Evolutionary conservation across 441 rosid genomes (phyloP).

Genomic region (Pelargonium exstipulatum): DNA sequence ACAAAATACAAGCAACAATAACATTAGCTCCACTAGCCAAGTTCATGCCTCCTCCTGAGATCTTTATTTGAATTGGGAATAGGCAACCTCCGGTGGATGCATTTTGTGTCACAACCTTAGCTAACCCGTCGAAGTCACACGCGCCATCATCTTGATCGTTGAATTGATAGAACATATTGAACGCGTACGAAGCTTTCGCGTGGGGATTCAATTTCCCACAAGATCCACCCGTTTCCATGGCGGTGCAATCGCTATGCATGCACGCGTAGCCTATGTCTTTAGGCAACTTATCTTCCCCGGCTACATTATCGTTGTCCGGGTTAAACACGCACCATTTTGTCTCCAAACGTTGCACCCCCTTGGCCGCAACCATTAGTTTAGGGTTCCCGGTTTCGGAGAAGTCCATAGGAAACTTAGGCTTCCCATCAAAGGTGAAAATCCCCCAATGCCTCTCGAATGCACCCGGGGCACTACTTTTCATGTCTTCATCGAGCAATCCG

Average conservation of each 20-base stretch:
- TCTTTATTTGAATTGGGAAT: conserved; percentile 51
- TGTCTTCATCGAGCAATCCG: conserved; percentile 58
- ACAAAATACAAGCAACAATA: conserved; percentile 23
- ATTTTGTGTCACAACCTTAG: conserved; percentile 31
- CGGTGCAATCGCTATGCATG: conserved; percentile 48
- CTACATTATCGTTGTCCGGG: not conserved
- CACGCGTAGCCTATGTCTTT: conserved; percentile 46
- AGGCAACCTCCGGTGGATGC: conserved; percentile 37
- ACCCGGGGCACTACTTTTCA: conserved; percentile 60
- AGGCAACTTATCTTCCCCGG: conserved; percentile 12
- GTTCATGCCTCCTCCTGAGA: conserved; percentile 26
- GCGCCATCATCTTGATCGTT: conserved; percentile 48
- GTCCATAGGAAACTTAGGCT: conserved; percentile 66
- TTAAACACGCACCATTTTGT: conserved; percentile 59
- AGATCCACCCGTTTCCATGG: conserved; percentile 32
- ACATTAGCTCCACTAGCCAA: conserved; percentile 20
- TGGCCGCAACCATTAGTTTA: conserved; percentile 49
- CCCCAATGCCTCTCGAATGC: conserved; percentile 84
- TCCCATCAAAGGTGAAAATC: conserved; percentile 59
- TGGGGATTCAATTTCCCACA: conserved; percentile 5
- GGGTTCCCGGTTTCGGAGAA: conserved; percentile 49
- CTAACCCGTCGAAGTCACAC: conserved; percentile 66
- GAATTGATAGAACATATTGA: conserved; percentile 61
- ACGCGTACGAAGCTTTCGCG: conserved; percentile 51
- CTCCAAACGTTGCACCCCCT: conserved; percentile 51